Evolutionary conservation across 2,329 filamentous ascomycete species (phyloP), one percentile per base, ranked within the genome.

Genomic region (Phaeoacremonium minimum): DNA sequence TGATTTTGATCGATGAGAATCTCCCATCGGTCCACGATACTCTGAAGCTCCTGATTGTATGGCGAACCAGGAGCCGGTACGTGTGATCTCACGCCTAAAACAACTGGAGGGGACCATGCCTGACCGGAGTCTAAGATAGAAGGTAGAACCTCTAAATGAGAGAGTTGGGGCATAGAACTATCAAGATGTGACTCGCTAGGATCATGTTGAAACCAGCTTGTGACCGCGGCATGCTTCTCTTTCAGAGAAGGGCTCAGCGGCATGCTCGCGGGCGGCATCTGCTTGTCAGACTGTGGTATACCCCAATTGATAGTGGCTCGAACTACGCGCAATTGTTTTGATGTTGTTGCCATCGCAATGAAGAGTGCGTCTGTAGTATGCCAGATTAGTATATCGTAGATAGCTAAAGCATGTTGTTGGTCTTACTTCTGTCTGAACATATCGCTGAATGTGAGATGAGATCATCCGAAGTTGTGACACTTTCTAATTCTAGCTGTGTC

Each of bases 1-100:
- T 83, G 78, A n/a, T 73, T 63, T 32, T 77, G 71, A 19, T 85
- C 79, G 19, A 75, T 71, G 8, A 91, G 57, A 12, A 95, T 65
- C 47, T 93, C 83, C 91, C 91, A 97, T 43, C 85, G 77, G 44
- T 88, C 82, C 43, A 97, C 71, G 28, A 90, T 75, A 47, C 83
- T 95, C 47, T 85, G 79, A 0, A 77, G 67, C 19, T 81, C 77
- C 45, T 82, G 78, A 29, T 74, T 71, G 36, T 75, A 80, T 18
- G 81, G 71, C 18, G 71, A 71, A 46, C 66, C 69, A 37, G 68
- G 64, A 44, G 61, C 60, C 37, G 71, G 73, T 35, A 73, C 59
- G 50, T 74, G 75, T 8, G 84, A 85, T 42, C 88, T 87, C 18
- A 90, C 74, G 1, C 84, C 82, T 20, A 95, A 57, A 15, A 96